Base-by-base conservation (phyloP, 1,284 basidiomycete species). In the Ceratobasidium sp. region DNA sequence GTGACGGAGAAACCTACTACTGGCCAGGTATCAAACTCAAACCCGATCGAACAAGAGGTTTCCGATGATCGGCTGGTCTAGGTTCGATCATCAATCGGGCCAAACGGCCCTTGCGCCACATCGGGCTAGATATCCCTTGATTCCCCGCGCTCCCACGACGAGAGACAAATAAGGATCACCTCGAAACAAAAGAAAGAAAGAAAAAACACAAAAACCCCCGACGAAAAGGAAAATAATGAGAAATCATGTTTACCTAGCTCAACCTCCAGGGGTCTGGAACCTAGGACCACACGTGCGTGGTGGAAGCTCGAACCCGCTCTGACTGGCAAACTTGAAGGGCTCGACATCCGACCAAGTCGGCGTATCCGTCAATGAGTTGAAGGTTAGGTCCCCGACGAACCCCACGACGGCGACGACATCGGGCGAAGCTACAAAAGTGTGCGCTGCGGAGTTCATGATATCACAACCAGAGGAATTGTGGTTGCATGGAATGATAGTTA, bases 381-480 rank as follows among this genome's bases (percentile, higher is more conserved):
- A 99, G 76, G 93, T 91, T 79, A 99, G 91, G 77, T 89, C 86
- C 76, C 97, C 98, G 76, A 94, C 95, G 82, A 98, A 98, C 74
- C 93, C 91, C 88, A 99, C 91, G 77, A 98, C 97, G 78, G 98
- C 98, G 81, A 98, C 97, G 79, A 99, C 85, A 82, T 98, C 98
- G 72, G 98, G 97, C 73, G 96, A 98, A 71, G 98, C 94, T 80
- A 99, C 96, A 81, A 99, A 99, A 71, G 96, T 95, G 84, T 98
- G 97, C 62, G 98, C 99, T 76, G 95, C 96, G 43, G 96, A 96
- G 89, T 99, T 99, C 79, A 96, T 96, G 81, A 99, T 97, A 84
- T 99, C 99, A 83, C 97, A 95, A 76, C 96, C 97, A 78, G 97
- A 98, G 87, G 99, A 99, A 92, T 99, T 99, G 84, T 97, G 96